These are phyloP conservation scores for Xylariaceae sp. DNA, from an alignment of 2,329 filamentous ascomycete genomes.

Conservation along the genomic window DNA sequence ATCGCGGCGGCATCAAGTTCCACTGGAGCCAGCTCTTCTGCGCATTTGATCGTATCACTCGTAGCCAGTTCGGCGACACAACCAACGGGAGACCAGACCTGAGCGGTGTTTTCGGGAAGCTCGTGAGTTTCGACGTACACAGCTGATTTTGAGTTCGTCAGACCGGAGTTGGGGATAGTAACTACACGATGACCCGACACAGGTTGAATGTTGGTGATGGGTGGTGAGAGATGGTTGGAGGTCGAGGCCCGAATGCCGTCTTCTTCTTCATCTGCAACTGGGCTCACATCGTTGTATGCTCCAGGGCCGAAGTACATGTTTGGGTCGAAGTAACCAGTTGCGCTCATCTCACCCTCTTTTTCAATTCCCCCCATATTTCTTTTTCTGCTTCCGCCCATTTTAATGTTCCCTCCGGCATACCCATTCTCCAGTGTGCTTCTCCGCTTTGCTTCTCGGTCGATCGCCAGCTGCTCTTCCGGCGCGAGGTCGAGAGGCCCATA, in stretches of 20 bases:
- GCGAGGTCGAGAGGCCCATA: conserved; percentile 35
- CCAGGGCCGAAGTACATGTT: conserved; percentile 44
- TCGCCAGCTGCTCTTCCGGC: conserved; percentile 50
- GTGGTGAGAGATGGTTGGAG: background rate
- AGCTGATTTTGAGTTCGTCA: background rate
- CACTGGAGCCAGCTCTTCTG: conserved; percentile 28
- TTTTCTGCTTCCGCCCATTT: background rate
- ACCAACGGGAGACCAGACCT: conserved; percentile 21
- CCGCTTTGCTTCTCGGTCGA: conserved; percentile 44
- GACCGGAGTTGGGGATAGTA: background rate
- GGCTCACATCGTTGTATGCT: conserved; percentile 36
- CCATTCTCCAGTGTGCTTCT: conserved; percentile 19
- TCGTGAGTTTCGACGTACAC: conserved; percentile 9
- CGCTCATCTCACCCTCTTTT: conserved; percentile 31
- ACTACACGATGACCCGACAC: too few species aligned
- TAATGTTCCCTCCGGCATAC: too few species aligned
- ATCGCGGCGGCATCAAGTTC: conserved; percentile 24
- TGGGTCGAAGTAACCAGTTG: conserved; percentile 41
- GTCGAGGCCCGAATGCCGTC: conserved; percentile 26
- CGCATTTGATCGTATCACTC: conserved; percentile 25
- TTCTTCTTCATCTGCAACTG: conserved; percentile 37
- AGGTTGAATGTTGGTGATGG: background rate
- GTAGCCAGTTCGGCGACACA: conserved; percentile 25
- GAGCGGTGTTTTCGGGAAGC: conserved; percentile 13
- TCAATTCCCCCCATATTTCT: background rate